Base-by-base conservation (phyloP, 2,329 filamentous ascomycete genomes). In the Calonectria pteridis region DNA sequence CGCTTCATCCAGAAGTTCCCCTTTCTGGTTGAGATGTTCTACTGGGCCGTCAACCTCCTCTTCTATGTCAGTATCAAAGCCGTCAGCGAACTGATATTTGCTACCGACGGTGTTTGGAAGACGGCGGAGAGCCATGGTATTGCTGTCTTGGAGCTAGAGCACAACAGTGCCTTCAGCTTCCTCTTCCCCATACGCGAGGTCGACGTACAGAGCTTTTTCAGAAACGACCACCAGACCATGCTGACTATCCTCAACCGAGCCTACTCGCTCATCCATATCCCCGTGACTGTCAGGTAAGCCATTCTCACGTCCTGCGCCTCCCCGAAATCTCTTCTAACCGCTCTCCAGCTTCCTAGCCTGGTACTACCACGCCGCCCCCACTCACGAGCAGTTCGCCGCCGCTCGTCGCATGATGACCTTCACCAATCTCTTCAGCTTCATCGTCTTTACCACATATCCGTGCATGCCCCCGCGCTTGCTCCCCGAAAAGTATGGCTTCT, bases 1-100 rank as follows among this genome's bases (percentile, higher is more conserved):
- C 87, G 91, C 31, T 87, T 93, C 69, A 85, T 94, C 72, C 90
- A 93, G 81, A 92, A 92, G 79, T 93, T 84, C 40, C 92, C 93
- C 6, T 94, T 94, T 80, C 82, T 94, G 69, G 88, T 94, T 63
- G 92, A 94, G 82, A 94, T 94, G 91, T 93, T 94, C 82, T 94
- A 94, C 84, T 94, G 92, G 92, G 87, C 89, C 53, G 87, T 94
- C 77, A 93, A 92, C 79, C 90, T 92, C 76, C 86, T 88, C 58
- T 91, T 93, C 80, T 94, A 94, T 84, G 80, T 82, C 68, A 63
- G 77, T 53, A 77, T 81, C 66, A 79, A 81, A 69, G 72, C 69
- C 4, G 67, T 74, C 28, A 80, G 79, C 40, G 81, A 78, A 28
- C 77, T 83, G 11, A 83, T 86, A 67, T 84, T 83, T 31, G 79